phyloP scores from a whole-genome alignment of 257 asterid species.

The Solanum paucissectum region DNA sequence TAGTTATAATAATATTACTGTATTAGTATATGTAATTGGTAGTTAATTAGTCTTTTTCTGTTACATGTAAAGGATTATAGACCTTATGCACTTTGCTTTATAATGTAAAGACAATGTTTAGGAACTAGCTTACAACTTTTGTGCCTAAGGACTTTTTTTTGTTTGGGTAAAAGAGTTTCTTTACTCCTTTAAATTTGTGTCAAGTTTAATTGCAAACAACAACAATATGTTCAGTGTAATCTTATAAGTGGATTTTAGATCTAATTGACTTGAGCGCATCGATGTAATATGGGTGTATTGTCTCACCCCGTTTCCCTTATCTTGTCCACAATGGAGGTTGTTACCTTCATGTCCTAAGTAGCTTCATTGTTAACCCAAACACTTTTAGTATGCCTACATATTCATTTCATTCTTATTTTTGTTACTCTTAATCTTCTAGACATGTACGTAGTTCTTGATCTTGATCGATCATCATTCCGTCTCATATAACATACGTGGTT shows the following conservation, averaged over 20 bases:
- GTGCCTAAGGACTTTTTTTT: background rate
- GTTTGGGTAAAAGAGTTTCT: background rate
- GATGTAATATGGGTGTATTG: background rate
- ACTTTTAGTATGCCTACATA: background rate
- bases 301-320: no score
- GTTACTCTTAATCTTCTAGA: no score
- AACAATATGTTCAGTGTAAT: no score
- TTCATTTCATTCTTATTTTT: no score
- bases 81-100: background rate
- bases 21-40: constrained; percentile 2
- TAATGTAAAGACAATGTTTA: background rate
- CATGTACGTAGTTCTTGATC: background rate
- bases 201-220: background rate
- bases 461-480: no score
- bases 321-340: background rate
- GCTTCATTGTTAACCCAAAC: no score
- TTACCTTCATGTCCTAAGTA: background rate
- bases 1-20: background rate
- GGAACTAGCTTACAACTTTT: background rate
- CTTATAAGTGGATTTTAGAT: background rate
- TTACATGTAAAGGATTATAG: background rate
- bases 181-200: background rate
- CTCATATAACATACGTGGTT: no score
- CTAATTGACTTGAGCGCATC: background rate
- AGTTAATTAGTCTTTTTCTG: background rate